Conservation (phyloP, 2,329 filamentous ascomycete species). For the Elsinoe australis region DNA sequence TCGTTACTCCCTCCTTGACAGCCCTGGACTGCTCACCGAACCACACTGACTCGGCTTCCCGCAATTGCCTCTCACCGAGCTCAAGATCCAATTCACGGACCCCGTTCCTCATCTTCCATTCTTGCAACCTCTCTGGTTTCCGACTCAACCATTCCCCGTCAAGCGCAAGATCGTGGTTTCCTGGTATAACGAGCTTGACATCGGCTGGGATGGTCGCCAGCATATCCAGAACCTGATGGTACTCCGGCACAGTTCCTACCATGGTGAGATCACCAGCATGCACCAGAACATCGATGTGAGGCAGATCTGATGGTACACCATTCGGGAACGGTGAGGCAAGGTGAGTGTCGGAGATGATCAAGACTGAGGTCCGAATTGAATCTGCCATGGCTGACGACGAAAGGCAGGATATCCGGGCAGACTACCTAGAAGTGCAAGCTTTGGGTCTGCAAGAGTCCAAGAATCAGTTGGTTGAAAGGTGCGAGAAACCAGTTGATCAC, state of each 20-base stretch:
- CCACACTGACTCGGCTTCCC: conserved; percentile 39
- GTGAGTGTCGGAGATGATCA: conserved; percentile 42
- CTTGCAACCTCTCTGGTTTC: not conserved
- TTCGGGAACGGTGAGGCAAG: conserved; percentile 7
- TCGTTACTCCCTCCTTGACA: conserved; percentile 17
- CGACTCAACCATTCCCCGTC: conserved; percentile 37
- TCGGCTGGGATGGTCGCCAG: conserved; percentile 44
- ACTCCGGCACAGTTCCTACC: conserved; percentile 42
- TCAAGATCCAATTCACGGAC: too few species aligned
- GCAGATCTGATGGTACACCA: conserved; percentile 18
- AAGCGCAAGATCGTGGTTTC: conserved; percentile 55
- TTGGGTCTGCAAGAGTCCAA: too few species aligned
- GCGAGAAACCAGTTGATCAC: too few species aligned
- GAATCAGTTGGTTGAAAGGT: too few species aligned
- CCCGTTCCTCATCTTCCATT: conserved; percentile 6
- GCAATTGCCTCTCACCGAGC: conserved; percentile 24
- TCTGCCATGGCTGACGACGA: not conserved
- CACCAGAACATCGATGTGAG: conserved; percentile 31
- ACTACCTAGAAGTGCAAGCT: too few species aligned
- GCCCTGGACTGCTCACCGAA: conserved; percentile 31
- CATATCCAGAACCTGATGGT: conserved; percentile 41
- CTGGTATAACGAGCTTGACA: conserved; percentile 55
- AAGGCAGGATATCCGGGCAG: too few species aligned
- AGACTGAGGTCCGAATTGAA: conserved; percentile 22
- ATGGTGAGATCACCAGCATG: conserved; percentile 48